Evolutionary conservation across 2,329 filamentous ascomycete species (phyloP).

Genomic region (Biscogniauxia mediterranea): DNA sequence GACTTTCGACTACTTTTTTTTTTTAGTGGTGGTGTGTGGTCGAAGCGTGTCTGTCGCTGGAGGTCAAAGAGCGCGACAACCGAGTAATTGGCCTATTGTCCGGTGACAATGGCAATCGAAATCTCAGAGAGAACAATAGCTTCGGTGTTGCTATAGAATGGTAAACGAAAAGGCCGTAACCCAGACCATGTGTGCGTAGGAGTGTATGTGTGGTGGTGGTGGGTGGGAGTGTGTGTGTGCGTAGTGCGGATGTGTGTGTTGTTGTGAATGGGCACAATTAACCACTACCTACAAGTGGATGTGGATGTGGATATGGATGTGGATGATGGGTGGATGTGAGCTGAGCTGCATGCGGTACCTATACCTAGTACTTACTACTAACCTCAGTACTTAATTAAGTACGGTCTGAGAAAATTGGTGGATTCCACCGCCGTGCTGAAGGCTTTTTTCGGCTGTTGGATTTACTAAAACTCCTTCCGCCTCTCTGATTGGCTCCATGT

Average conservation of each 20-base stretch:
- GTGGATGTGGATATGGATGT: too few species aligned
- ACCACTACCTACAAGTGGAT: not conserved
- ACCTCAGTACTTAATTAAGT: too few species aligned
- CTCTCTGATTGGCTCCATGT: not conserved
- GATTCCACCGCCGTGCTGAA: conserved; percentile 3
- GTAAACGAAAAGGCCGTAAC: not conserved
- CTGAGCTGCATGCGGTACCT: not conserved
- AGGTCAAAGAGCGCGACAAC: conserved; percentile 20
- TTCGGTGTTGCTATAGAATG: conserved; percentile 8
- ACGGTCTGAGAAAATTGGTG: conserved; percentile 7
- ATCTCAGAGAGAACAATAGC: conserved; percentile 6
- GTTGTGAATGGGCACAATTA: not conserved
- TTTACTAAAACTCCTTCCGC: conserved; percentile 20
- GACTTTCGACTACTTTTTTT: conserved; percentile 11
- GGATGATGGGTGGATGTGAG: not conserved
- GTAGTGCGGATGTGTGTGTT: not conserved
- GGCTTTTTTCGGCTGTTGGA: conserved; percentile 25
- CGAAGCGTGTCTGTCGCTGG: conserved; percentile 21
- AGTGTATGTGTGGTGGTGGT: not conserved
- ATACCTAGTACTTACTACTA: too few species aligned
- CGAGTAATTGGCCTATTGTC: conserved; percentile 31
- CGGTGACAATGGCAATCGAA: conserved; percentile 26
- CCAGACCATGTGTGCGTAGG: not conserved
- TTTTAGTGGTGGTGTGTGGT: not conserved
- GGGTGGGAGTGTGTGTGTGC: not conserved